These are phyloP conservation scores for Pseudogymnoascus sp. DNA, from an alignment of 2,329 filamentous ascomycete genomes.

Conservation along the genomic window DNA sequence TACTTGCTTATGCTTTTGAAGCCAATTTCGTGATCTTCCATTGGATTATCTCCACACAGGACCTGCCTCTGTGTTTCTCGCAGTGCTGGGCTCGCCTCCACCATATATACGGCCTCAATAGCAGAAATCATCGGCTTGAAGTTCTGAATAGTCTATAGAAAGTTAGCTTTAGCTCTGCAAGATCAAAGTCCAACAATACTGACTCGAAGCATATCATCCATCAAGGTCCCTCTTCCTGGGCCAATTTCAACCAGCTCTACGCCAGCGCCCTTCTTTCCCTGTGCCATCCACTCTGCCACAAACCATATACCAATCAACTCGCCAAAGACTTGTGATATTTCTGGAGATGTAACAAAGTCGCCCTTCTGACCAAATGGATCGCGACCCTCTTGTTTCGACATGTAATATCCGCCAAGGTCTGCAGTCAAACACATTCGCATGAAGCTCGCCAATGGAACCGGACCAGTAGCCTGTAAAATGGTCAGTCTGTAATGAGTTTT, in stretches of 20 bases:
- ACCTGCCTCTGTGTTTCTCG: conserved; percentile 70
- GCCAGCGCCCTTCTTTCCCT: conserved; percentile 64
- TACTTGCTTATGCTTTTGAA: conserved; percentile 71
- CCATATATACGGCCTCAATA: conserved; percentile 83
- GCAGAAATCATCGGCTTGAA: conserved; percentile 71
- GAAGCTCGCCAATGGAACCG: conserved; percentile 83
- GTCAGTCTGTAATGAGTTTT: conserved; percentile 26
- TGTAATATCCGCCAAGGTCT: conserved; percentile 90
- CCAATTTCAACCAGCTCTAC: conserved; percentile 91
- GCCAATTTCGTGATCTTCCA: conserved; percentile 65
- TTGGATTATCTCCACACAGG: conserved; percentile 65
- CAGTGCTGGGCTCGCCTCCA: conserved; percentile 82
- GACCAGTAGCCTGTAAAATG: conserved; percentile 62
- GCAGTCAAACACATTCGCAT: conserved; percentile 98
- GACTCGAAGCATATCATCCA: conserved; percentile 92
- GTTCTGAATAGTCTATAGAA: conserved; percentile 63
- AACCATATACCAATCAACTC: conserved; percentile 93
- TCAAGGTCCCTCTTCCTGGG: conserved; percentile 86
- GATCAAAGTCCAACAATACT: conserved; percentile 28
- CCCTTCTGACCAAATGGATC: conserved; percentile 91
- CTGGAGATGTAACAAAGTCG: conserved; percentile 94
- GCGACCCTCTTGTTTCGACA: conserved; percentile 56
- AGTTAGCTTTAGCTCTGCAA: conserved; percentile 9
- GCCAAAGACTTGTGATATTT: conserved; percentile 95
- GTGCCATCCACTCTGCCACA: conserved; percentile 91